Percentiles rank a stretch among this genome's conserved stretches.
Conservation (phyloP, 768 basidiomycete genomes). For the Phylloporus sp. region DNA sequence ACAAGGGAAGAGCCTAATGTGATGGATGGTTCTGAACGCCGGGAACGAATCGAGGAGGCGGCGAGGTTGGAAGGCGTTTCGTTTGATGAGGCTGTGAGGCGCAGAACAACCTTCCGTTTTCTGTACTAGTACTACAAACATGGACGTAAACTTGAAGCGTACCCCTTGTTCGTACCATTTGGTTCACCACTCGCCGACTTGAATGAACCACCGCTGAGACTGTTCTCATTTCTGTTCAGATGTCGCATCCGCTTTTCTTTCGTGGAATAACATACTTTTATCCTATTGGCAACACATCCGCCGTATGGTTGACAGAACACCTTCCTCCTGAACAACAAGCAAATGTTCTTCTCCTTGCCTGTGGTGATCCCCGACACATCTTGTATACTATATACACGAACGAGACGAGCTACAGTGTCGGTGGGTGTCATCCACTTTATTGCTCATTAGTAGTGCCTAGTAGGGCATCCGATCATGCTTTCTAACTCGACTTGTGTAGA, state of each 20-base stretch:
- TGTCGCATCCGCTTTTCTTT: slow-evolving; percentile 25
- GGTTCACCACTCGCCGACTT: too few relatives aligned
- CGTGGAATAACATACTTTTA: slow-evolving; percentile 45
- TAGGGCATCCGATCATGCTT: too few relatives aligned
- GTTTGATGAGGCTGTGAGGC: slow-evolving; percentile 56
- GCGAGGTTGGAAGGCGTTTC: slow-evolving; percentile 57
- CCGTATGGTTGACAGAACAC: slow-evolving; percentile 45
- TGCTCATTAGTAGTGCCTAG: neutral
- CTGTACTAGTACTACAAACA: slow-evolving; percentile 47
- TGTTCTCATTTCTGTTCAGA: slow-evolving; percentile 5
- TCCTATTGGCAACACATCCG: slow-evolving; percentile 56
- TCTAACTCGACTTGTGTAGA: slow-evolving; percentile 8
- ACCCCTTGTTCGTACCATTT: too few relatives aligned
- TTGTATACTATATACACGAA: slow-evolving; percentile 42
- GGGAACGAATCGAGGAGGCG: slow-evolving; percentile 52
- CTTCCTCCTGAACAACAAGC: slow-evolving; percentile 46
- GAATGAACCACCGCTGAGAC: neutral
- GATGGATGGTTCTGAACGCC: slow-evolving; percentile 43
- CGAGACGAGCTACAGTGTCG: slow-evolving; percentile 2
- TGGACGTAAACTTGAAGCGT: too few relatives aligned
- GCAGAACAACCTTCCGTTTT: slow-evolving; percentile 56
- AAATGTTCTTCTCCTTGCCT: slow-evolving; percentile 50
- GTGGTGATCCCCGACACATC: slow-evolving; percentile 54
- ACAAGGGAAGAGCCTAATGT: slow-evolving; percentile 46
- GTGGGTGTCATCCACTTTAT: slow-evolving; percentile 4